Evolutionary conservation across 1,139 yeast genomes (phyloP).

Genomic region (Yamadazyma pseudoaaseri): DNA sequence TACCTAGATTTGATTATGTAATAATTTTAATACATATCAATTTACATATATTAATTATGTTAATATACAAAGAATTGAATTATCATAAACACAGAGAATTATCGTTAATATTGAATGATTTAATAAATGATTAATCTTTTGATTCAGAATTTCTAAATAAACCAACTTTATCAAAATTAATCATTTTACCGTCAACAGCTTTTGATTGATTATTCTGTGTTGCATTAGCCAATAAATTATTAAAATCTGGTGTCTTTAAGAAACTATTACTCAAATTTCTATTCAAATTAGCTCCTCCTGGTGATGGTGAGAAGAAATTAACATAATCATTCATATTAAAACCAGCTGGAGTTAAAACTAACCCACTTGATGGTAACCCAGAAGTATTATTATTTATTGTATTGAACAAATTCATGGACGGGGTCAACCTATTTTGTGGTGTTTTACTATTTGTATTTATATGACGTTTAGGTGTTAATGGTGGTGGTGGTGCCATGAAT

Average conservation of each 20-base stretch:
- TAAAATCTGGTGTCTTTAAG: constrained; percentile 45
- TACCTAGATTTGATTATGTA: too few relatives aligned
- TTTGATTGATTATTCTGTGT: constrained; percentile 14
- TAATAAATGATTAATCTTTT: constrained; percentile 9
- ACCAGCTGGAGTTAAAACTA: constrained; percentile 60
- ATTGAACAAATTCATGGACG: constrained; percentile 36
- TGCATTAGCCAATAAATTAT: constrained; percentile 24
- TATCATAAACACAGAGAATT: background rate
- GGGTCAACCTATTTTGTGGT: constrained; percentile 46
- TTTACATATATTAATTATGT: background rate
- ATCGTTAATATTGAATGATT: background rate
- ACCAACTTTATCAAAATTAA: constrained; percentile 41
- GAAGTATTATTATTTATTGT: constrained; percentile 14
- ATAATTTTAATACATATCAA: too few relatives aligned
- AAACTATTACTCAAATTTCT: constrained; percentile 22
- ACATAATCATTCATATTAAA: constrained; percentile 84
- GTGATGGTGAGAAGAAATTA: constrained; percentile 75
- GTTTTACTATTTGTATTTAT: constrained; percentile 29
- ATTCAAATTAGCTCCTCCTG: constrained; percentile 39
- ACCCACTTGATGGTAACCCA: constrained; percentile 44
- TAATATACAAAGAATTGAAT: constrained; percentile 5
- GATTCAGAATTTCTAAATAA: constrained; percentile 17
- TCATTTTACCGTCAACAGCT: constrained; percentile 44
- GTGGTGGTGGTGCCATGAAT: constrained; percentile 44
- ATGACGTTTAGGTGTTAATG: constrained; percentile 47